phyloP scores from a whole-genome alignment of 768 basidiomycete species.

The Glaciozyma martinii region DNA sequence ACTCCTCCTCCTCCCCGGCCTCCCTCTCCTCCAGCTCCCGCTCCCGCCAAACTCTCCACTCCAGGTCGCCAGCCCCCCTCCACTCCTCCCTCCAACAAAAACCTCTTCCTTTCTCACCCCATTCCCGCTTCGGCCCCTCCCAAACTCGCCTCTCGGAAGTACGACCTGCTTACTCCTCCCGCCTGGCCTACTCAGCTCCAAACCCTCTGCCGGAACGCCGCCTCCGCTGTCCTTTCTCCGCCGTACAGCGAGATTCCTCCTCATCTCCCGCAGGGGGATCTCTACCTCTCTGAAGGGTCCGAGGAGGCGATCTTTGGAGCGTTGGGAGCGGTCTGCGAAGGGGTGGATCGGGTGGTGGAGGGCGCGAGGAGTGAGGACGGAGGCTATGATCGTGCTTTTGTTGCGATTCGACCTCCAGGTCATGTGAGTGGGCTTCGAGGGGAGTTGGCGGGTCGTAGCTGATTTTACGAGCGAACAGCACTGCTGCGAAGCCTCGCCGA shows the following conservation, averaged over 20 bases:
- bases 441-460: neutral
- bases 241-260: constrained; percentile 68
- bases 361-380: neutral
- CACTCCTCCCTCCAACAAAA: neutral
- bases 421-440: constrained; percentile 8
- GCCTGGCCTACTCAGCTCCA: constrained; percentile 17
- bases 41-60: constrained; percentile 47
- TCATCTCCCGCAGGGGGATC: constrained; percentile 62
- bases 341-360: constrained; percentile 57
- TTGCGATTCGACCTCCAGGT: constrained; percentile 78
- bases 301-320: constrained; percentile 71
- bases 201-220: constrained; percentile 1
- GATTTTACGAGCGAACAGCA: constrained; percentile 50
- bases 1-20: neutral
- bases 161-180: constrained; percentile 41
- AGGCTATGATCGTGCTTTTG: constrained; percentile 53
- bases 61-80: constrained; percentile 18
- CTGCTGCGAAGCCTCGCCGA: constrained; percentile 79
- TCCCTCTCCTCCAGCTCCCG: neutral
- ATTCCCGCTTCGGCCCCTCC: constrained; percentile 43
- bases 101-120: constrained; percentile 55
- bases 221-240: constrained; percentile 46
- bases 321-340: constrained; percentile 74
- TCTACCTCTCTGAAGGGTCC: constrained; percentile 74
- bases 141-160: constrained; percentile 42